A percentile compares a stretch with the other conserved stretches of the same genome.
phyloP scores from a whole-genome alignment of 2,329 filamentous ascomycete species.

The Diaporthe sp. region DNA sequence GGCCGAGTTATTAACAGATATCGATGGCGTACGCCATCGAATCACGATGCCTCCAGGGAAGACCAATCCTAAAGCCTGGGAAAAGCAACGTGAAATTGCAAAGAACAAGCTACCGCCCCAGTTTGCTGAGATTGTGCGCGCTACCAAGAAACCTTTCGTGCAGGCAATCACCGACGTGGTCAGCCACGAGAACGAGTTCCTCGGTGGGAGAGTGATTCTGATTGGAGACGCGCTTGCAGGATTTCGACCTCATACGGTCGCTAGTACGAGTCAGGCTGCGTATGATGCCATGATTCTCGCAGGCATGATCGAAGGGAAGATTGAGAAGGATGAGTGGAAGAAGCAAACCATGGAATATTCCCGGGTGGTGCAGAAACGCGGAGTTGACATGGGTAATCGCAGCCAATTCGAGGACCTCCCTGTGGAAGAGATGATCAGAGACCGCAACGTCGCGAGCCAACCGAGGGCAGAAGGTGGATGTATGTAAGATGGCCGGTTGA shows the following conservation, averaged over 20 bases:
- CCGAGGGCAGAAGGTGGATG: conserved; percentile 41
- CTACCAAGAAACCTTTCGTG: conserved; percentile 52
- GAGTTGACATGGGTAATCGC: conserved; percentile 48
- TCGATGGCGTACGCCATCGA: conserved; percentile 43
- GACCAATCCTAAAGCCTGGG: conserved; percentile 45
- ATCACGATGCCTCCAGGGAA: conserved; percentile 52
- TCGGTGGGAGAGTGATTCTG: conserved; percentile 52
- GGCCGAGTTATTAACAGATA: conserved; percentile 48
- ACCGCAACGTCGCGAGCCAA: conserved; percentile 47
- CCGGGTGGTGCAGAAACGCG: conserved; percentile 46
- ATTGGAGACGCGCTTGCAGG: conserved; percentile 56
- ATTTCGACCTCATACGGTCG: conserved; percentile 56
- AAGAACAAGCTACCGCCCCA: conserved; percentile 48
- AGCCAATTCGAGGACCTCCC: conserved; percentile 46
- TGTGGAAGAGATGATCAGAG: conserved; percentile 46
- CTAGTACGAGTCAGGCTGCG: conserved; percentile 52
- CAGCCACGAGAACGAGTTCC: conserved; percentile 46
- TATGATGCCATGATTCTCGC: conserved; percentile 41
- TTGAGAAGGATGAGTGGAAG: conserved; percentile 47
- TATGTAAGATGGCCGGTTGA: background rate
- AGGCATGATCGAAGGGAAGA: conserved; percentile 45
- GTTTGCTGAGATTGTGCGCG: conserved; percentile 52
- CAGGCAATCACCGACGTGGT: conserved; percentile 52
- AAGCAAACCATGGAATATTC: conserved; percentile 48
- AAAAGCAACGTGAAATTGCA: conserved; percentile 47